Conservation (phyloP, 1,284 basidiomycete species). For the Waitea zeae region DNA sequence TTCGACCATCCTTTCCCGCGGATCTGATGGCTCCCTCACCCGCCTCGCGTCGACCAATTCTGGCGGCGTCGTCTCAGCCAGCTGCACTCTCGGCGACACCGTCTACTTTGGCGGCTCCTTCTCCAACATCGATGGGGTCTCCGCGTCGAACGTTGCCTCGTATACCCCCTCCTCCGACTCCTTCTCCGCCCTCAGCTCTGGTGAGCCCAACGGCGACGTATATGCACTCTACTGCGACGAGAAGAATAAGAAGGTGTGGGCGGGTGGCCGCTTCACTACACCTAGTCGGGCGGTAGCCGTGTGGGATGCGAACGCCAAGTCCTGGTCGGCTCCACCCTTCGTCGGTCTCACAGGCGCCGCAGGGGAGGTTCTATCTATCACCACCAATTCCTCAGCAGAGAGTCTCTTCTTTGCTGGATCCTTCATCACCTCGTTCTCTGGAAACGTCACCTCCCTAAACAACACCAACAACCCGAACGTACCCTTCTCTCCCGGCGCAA, state of each 20-base stretch:
- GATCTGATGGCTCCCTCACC: conserved; percentile 41
- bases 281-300: conserved; percentile 61
- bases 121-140: conserved; percentile 38
- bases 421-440: conserved; percentile 61
- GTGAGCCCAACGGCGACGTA: conserved; percentile 56
- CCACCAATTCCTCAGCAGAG: conserved; percentile 48
- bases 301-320: conserved; percentile 48
- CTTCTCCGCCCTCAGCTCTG: conserved; percentile 43
- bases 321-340: conserved; percentile 72
- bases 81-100: conserved; percentile 40
- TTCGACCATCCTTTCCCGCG: conserved; percentile 54
- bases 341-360: conserved; percentile 62
- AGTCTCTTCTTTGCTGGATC: conserved; percentile 81
- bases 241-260: conserved; percentile 60
- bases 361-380: conserved; percentile 61
- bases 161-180: conserved; percentile 42
- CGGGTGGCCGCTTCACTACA: conserved; percentile 67
- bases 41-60: conserved; percentile 50
- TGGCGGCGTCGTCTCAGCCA: conserved; percentile 50
- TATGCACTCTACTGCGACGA: conserved; percentile 73
- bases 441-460: conserved; percentile 35
- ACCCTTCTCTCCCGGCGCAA: conserved; percentile 59
- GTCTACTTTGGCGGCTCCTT: conserved; percentile 72
- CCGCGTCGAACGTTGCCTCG: conserved; percentile 53
- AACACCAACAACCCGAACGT: conserved; percentile 60